Conservation (phyloP, 2,329 filamentous ascomycete genomes). For the Grosmannia huntii region DNA sequence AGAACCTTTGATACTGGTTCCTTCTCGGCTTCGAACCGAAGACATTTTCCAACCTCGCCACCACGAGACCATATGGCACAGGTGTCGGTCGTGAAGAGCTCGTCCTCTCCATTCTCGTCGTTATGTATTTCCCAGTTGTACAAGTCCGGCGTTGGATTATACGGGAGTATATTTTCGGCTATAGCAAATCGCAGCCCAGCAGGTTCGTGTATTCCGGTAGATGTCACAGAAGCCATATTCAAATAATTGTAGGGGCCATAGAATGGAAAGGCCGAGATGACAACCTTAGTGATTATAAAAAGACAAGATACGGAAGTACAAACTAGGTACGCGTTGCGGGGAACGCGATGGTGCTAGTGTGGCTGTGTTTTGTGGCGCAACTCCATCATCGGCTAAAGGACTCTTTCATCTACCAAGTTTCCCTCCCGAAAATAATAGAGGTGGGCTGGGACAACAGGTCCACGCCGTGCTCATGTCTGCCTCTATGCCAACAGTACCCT, state of each 20-base stretch:
- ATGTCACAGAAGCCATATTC: conserved; percentile 77
- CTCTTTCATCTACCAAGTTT: neutral
- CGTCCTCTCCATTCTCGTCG: conserved; percentile 50
- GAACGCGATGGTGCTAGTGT: neutral
- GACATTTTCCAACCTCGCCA: conserved; percentile 71
- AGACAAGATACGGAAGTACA: conserved; percentile 3
- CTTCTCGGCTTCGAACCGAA: conserved; percentile 75
- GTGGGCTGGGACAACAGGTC: conserved; percentile 4
- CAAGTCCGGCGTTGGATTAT: conserved; percentile 48
- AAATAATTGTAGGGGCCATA: neutral
- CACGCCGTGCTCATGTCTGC: conserved; percentile 7
- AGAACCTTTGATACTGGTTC: conserved; percentile 78
- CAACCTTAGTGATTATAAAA: neutral
- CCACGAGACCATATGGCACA: conserved; percentile 85
- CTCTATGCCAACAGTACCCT: conserved; percentile 9
- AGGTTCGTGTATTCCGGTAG: conserved; percentile 82
- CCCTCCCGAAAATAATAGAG: neutral
- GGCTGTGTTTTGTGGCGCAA: neutral
- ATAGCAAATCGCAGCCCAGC: conserved; percentile 73
- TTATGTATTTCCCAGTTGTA: conserved; percentile 64
- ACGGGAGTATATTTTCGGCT: conserved; percentile 61
- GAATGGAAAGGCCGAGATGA: neutral
- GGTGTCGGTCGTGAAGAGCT: conserved; percentile 61
- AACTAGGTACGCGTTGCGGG: conserved; percentile 1
- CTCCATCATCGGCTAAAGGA: neutral